These are phyloP conservation scores for Poa annua DNA, from an alignment of 176 grass and related monocot genomes.

Conservation along the genomic window DNA sequence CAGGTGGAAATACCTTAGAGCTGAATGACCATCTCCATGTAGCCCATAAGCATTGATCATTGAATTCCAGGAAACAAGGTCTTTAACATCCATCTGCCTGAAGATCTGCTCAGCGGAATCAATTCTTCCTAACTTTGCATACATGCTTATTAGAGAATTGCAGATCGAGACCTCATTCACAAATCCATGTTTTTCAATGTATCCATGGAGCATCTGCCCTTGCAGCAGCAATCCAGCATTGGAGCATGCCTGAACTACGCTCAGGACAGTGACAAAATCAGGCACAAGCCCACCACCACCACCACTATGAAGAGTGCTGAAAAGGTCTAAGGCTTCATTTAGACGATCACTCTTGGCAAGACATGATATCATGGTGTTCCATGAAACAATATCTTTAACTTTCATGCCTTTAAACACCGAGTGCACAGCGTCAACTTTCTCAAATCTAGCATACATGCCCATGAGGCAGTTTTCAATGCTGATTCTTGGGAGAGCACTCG, in stretches of 20 bases:
- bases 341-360: conserved; percentile 55
- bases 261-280: conserved; percentile 59
- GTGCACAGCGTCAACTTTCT: conserved; percentile 37
- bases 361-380: conserved; percentile 74
- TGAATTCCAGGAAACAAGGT: conserved; percentile 77
- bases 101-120: conserved; percentile 62
- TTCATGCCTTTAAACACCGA: conserved; percentile 58
- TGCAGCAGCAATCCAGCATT: conserved; percentile 44
- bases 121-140: conserved; percentile 59
- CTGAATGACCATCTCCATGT: conserved; percentile 59
- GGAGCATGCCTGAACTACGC: conserved; percentile 60
- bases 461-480: conserved; percentile 64
- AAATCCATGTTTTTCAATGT: conserved; percentile 54
- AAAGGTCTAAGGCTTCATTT: conserved; percentile 57
- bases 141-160: conserved; percentile 74
- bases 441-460: conserved; percentile 63
- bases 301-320: conserved; percentile 45
- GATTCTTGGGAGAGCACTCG: conserved; percentile 48
- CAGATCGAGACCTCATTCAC: conserved; percentile 47
- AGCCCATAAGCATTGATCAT: conserved; percentile 68
- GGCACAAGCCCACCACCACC: conserved; percentile 21
- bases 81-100: conserved; percentile 51
- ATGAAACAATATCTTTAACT: conserved; percentile 61
- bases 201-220: conserved; percentile 62
- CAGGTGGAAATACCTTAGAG: conserved; percentile 52